Percentiles rank a stretch among this genome's conserved stretches.
Conservation (phyloP, 2,329 filamentous ascomycete genomes). For the Lasiodiplodia gonubiensis region DNA sequence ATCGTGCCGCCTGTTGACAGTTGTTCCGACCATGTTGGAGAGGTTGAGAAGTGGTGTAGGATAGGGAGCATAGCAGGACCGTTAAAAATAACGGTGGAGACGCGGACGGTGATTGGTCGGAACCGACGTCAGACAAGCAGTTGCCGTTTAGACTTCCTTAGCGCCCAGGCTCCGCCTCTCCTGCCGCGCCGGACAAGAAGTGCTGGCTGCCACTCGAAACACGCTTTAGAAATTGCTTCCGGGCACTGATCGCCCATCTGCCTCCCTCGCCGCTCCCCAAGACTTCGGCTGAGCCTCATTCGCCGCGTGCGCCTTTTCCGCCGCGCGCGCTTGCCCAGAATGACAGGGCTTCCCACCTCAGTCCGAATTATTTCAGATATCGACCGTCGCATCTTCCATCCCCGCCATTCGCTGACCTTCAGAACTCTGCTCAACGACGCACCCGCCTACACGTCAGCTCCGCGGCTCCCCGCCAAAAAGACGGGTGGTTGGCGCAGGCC, state of each 20-base stretch:
- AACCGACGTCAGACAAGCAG: conserved; percentile 1
- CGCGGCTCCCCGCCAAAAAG: not conserved
- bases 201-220: conserved; percentile 22
- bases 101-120: not conserved
- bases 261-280: not conserved
- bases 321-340: not conserved
- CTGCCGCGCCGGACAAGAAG: conserved; percentile 23
- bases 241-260: not conserved
- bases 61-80: not conserved
- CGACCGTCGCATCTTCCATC: not conserved
- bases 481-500: not conserved
- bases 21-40: not conserved
- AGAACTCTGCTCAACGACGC: not conserved
- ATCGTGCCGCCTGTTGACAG: not conserved
- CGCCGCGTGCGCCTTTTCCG: not conserved
- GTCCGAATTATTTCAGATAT: not conserved
- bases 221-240: conserved; percentile 1
- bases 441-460: not conserved
- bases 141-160: conserved; percentile 18
- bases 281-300: not conserved
- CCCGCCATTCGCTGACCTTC: not conserved
- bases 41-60: not conserved
- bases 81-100: conserved; percentile 4
- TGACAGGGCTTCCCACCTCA: not conserved
- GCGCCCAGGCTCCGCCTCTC: conserved; percentile 23